Base-by-base conservation (phyloP, 805 yeast species). In the Zygosaccharomyces gambellarensis region DNA sequence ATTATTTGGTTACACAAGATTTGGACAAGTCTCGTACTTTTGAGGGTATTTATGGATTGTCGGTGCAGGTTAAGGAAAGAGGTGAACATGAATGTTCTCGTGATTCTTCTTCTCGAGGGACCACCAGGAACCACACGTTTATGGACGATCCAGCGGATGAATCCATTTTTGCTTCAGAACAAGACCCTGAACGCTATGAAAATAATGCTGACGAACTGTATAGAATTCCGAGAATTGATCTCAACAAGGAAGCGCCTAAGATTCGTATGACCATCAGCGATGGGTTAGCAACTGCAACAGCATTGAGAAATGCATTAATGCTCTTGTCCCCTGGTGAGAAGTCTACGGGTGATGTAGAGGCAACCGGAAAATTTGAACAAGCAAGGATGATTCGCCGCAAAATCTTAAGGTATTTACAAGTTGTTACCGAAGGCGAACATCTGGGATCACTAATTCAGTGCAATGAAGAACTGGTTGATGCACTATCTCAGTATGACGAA, bases 381-480 rank as follows among this genome's bases (percentile, higher is more conserved):
- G 86, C 95, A 59, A 78, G 92, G 52, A 71, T 77, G 6, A 77
- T 86, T 46, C 80, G 99, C 64, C 77, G 96, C 51, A 83, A 81
- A 59, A 81, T 94, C 12, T 73, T 94, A 55, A 73, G 89, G 53
- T 90, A 90, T 64, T 75, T 94, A 56, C 98, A 94, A 68, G 74
- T 80, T 45, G 88, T 90, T 36, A 85, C 87, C 39, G 82, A 82
- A 50, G 97, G 90, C 54, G 96, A 88, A 60, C 85, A 82, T 53
- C 69, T 94, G 54, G 98, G 97, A n/a, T 78, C 88, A 39, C 75
- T 94, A 54, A 80, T 94, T 50, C 84, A 81, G 58, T 95, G 97
- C 40, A 94, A 94, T 64, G 99, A 94, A 59, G 90, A 88, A 64
- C 76, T 94, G 52, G 95, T 94, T 5, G 71, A 72, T 3, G 84